Evolutionary conservation across 1,139 yeast species (phyloP).

Genomic region (Protomyces arabidopsidicola): DNA sequence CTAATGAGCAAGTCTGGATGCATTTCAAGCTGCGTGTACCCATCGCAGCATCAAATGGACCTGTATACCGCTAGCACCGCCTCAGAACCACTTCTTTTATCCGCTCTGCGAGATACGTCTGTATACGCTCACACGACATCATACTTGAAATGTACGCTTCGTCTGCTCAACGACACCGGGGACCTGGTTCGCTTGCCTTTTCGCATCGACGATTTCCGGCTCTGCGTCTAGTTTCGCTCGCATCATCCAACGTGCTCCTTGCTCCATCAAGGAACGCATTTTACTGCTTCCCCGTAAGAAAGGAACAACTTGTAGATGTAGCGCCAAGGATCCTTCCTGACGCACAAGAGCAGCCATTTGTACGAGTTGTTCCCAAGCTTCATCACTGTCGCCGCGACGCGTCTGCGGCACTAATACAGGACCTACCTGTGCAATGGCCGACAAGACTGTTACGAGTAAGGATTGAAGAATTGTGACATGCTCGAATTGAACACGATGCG

Average conservation of each 20-base stretch:
- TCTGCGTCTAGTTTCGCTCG: constrained; percentile 15
- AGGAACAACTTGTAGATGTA: constrained; percentile 14
- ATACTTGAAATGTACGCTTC: neutral
- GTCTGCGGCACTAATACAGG: constrained; percentile 27
- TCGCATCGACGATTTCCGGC: constrained; percentile 15
- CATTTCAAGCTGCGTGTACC: neutral
- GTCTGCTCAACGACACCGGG: neutral
- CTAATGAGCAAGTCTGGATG: neutral
- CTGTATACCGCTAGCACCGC: neutral
- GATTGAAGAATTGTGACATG: constrained; percentile 29
- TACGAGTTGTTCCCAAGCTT: neutral
- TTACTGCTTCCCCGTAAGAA: constrained; percentile 1
- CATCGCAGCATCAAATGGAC: neutral
- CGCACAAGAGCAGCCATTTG: neutral
- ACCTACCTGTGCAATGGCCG: constrained; percentile 31
- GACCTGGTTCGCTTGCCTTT: neutral
- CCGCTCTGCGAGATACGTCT: constrained; percentile 1
- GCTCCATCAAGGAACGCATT: constrained; percentile 1
- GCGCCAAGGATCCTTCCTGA: constrained; percentile 5
- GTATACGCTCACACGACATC: neutral
- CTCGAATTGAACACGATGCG: constrained; percentile 27
- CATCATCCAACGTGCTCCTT: constrained; percentile 18
- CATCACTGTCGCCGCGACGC: neutral
- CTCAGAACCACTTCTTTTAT: constrained; percentile 7
- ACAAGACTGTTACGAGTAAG: constrained; percentile 24